A percentile compares a stretch with the other conserved stretches of the same genome.
Evolutionary conservation across 2,329 filamentous ascomycete genomes (phyloP).

Genomic region (Didymella pomorum): DNA sequence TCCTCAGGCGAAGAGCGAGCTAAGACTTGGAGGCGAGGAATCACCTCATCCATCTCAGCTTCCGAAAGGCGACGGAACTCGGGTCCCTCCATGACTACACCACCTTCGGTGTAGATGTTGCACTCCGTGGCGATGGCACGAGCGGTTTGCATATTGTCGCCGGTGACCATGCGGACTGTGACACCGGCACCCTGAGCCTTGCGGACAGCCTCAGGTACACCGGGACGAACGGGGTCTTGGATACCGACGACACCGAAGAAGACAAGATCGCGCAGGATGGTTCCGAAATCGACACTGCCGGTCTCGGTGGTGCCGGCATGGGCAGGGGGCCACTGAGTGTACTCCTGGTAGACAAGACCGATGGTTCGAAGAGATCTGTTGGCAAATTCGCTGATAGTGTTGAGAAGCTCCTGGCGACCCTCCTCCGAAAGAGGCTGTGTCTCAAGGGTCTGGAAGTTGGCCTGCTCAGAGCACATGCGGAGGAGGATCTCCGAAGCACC

Average conservation of each 20-base stretch:
- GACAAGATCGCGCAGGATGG: conserved; percentile 63
- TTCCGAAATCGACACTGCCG: conserved; percentile 33
- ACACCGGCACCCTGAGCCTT: conserved; percentile 93
- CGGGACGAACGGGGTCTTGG: conserved; percentile 91
- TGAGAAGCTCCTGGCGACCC: conserved; percentile 31
- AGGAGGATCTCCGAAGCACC: conserved; percentile 66
- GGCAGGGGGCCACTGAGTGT: conserved; percentile 46
- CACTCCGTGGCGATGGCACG: conserved; percentile 97
- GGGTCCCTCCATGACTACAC: conserved; percentile 83
- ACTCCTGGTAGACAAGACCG: conserved; percentile 53
- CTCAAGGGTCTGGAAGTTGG: conserved; percentile 29
- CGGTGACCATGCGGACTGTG: conserved; percentile 94
- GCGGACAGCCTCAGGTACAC: conserved; percentile 83
- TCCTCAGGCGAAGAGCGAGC: conserved; percentile 95
- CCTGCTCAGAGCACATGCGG: conserved; percentile 49
- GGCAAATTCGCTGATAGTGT: conserved; percentile 51
- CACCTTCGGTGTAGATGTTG: conserved; percentile 80
- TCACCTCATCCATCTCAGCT: conserved; percentile 79
- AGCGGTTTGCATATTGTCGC: conserved; percentile 94
- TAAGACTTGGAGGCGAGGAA: conserved; percentile 84
- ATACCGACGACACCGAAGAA: conserved; percentile 91
- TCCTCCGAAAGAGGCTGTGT: conserved; percentile 26
- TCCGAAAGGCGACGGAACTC: conserved; percentile 87
- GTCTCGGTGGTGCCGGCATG: conserved; percentile 30
- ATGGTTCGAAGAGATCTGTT: conserved; percentile 54